These are phyloP conservation scores for Trichoderma parareesei DNA, from an alignment of 495 filamentous ascomycete species.

Conservation along the genomic window DNA sequence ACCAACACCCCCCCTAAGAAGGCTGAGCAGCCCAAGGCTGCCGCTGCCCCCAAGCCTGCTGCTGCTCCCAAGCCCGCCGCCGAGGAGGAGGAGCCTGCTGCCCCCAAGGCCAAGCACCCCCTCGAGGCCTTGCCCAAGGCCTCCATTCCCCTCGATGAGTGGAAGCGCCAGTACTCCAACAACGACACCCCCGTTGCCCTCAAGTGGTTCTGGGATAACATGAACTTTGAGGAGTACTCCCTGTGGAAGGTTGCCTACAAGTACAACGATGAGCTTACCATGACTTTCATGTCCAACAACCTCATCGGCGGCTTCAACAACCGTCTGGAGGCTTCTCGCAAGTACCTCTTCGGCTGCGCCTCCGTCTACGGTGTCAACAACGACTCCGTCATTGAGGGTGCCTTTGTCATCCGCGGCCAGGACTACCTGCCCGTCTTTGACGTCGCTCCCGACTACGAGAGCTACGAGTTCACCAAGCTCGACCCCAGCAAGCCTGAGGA, in stretches of 20 bases:
- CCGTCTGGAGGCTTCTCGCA: slow-evolving; percentile 95
- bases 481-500: slow-evolving; percentile 78
- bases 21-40: slow-evolving; percentile 50
- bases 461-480: slow-evolving; percentile 92
- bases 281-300: slow-evolving; percentile 97
- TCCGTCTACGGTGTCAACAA: slow-evolving; percentile 84
- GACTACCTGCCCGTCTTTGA: slow-evolving; percentile 82
- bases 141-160: slow-evolving; percentile 81
- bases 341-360: slow-evolving; percentile 92
- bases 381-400: slow-evolving; percentile 81
- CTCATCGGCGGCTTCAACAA: slow-evolving; percentile 95
- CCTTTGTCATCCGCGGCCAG: slow-evolving; percentile 89
- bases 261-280: slow-evolving; percentile 95
- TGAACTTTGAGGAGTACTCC: slow-evolving; percentile 87
- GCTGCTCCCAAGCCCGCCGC: slow-evolving; percentile 47
- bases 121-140: slow-evolving; percentile 77
- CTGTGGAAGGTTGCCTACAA: slow-evolving; percentile 91
- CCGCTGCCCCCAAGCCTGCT: slow-evolving; percentile 47
- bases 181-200: slow-evolving; percentile 78
- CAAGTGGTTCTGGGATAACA: slow-evolving; percentile 98
- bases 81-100: slow-evolving; percentile 63
- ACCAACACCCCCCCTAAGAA: slow-evolving; percentile 92
- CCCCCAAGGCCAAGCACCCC: slow-evolving; percentile 93
- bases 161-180: slow-evolving; percentile 99
- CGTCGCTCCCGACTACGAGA: slow-evolving; percentile 94